Evolutionary conservation across 164 flowering plant species (phyloP).

Genomic region (Vitis labrusca): DNA sequence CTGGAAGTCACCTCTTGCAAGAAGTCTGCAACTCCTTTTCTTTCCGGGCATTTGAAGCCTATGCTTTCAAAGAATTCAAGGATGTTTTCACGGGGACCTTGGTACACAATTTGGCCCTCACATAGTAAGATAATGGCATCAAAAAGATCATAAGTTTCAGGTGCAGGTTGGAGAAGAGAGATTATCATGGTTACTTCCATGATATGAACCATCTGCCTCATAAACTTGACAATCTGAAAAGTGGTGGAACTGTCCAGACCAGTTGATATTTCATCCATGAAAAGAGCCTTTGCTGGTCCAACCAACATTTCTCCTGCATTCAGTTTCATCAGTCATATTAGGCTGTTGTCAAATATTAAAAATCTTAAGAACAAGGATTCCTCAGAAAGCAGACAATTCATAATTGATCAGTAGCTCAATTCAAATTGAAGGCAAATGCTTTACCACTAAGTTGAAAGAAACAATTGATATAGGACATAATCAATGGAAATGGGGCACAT

Average conservation of each 20-base stretch:
- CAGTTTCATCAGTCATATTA: not conserved
- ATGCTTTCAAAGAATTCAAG: slow-evolving; percentile 54
- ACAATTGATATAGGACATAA: too few relatives aligned
- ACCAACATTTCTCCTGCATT: slow-evolving; percentile 69
- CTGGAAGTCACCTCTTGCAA: slow-evolving; percentile 62
- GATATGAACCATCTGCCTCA: slow-evolving; percentile 66
- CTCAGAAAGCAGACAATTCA: not conserved
- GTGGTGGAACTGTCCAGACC: slow-evolving; percentile 81
- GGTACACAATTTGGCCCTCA: slow-evolving; percentile 52
- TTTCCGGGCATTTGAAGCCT: slow-evolving; percentile 67
- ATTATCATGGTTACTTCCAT: slow-evolving; percentile 59
- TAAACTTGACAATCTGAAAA: slow-evolving; percentile 50
- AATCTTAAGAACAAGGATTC: not conserved
- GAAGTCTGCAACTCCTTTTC: slow-evolving; percentile 66
- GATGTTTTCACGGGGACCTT: slow-evolving; percentile 44
- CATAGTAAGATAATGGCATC: slow-evolving; percentile 60
- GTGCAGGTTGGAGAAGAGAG: slow-evolving; percentile 70
- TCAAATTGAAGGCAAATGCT: not conserved
- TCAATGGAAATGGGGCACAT: not conserved
- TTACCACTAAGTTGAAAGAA: too few relatives aligned
- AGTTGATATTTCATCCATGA: slow-evolving; percentile 76
- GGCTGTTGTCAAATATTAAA: not conserved
- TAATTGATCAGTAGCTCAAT: not conserved
- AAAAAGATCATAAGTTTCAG: slow-evolving; percentile 65
- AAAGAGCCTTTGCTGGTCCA: slow-evolving; percentile 60